Conservation (phyloP, 345 rosid genomes). For the Ceriops decandra region DNA sequence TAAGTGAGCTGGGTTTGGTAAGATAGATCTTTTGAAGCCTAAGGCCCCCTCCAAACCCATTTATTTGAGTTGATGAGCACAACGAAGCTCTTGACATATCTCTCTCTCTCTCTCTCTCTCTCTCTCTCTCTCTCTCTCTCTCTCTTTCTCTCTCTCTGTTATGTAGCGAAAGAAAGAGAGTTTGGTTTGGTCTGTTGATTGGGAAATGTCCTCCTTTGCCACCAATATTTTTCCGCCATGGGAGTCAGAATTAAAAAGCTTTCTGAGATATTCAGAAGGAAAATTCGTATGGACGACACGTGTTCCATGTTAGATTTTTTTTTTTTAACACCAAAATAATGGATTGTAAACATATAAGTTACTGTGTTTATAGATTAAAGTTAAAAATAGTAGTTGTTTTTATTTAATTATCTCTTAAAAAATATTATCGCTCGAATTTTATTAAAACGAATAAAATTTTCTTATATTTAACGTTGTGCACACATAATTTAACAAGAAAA, state of each 20-base stretch:
- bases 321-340: too few species aligned
- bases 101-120: background rate
- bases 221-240: conserved; percentile 15
- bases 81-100: conserved; percentile 52
- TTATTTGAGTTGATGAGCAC: conserved; percentile 56
- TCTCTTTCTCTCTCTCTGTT: background rate
- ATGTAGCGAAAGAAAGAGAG: conserved; percentile 11
- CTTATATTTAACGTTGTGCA: too few species aligned
- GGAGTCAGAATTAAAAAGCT: background rate
- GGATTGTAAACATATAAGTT: too few species aligned
- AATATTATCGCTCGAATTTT: too few species aligned
- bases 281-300: conserved; percentile 31
- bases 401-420: too few species aligned
- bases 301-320: conserved; percentile 17
- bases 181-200: conserved; percentile 6
- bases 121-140: conserved; percentile 6
- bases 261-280: conserved; percentile 7
- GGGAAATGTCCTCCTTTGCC: background rate
- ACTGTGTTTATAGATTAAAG: too few species aligned
- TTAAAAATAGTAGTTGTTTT: too few species aligned
- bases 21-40: conserved; percentile 34
- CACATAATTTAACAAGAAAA: too few species aligned
- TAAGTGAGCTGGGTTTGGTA: conserved; percentile 35
- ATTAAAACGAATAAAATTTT: too few species aligned
- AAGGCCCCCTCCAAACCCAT: conserved; percentile 50